Evolutionary conservation across 768 basidiomycete genomes (phyloP).

Genomic region (Russula griseocarnosa): DNA sequence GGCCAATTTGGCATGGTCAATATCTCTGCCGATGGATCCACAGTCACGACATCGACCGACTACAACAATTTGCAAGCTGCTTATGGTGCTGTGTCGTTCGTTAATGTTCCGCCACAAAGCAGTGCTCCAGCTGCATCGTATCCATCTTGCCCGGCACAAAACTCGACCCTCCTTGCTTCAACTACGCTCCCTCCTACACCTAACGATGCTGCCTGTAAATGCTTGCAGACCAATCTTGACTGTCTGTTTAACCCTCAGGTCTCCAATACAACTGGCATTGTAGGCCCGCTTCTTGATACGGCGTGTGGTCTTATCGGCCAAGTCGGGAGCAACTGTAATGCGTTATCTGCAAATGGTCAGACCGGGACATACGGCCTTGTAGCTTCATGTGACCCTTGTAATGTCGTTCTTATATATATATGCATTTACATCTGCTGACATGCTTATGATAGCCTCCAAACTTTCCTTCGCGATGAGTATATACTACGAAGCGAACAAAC

Average conservation of each 20-base stretch:
- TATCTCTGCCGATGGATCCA: constrained; percentile 58
- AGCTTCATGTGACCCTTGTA: constrained; percentile 77
- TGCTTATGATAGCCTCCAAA: constrained; percentile 54
- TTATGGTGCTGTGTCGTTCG: constrained; percentile 53
- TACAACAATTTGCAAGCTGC: constrained; percentile 61
- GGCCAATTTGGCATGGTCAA: constrained; percentile 86
- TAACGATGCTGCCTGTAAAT: constrained; percentile 72
- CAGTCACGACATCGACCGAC: constrained; percentile 65
- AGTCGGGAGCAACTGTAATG: constrained; percentile 55
- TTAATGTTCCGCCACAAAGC: constrained; percentile 59
- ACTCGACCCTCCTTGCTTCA: constrained; percentile 59
- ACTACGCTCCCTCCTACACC: constrained; percentile 79
- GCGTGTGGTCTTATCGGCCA: constrained; percentile 67
- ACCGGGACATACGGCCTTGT: constrained; percentile 73
- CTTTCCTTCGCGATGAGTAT: constrained; percentile 79
- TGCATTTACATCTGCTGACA: constrained; percentile 16
- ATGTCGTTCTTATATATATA: constrained; percentile 10
- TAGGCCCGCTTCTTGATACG: constrained; percentile 59
- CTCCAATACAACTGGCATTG: constrained; percentile 53
- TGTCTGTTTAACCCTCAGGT: constrained; percentile 70
- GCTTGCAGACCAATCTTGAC: constrained; percentile 60
- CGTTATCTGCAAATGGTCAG: constrained; percentile 68
- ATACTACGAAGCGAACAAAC: constrained; percentile 63
- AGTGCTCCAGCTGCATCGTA: constrained; percentile 49
- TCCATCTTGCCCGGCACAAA: constrained; percentile 47